Evolutionary conservation across 331 rosid genomes (phyloP), one percentile per base, ranked within the genome.

Genomic region (Malus hybrid): DNA sequence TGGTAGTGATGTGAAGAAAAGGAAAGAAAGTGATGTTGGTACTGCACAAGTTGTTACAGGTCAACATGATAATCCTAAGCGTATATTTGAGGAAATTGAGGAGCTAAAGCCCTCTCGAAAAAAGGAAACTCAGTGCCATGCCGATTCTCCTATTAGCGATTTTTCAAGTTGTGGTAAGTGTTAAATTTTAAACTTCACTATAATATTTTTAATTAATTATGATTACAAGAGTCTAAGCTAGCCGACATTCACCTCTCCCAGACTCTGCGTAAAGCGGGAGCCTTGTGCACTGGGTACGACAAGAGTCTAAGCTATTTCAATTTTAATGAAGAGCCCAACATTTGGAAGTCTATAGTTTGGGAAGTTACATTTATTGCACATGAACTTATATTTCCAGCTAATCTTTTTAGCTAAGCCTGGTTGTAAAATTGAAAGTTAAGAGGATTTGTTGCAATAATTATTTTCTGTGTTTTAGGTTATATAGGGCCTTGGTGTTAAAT

Each of bases 1-100:
- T 56, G 14, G 68, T 58, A 39, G 55, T 63, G 80, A 58, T 10
- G 30, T 15, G 8, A 44, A 76, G 16, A 34, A 68, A 26, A 68
- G 15, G 44, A 13, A 39, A 34, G 57, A 55, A 19, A 75, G 32
- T 36, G 79, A 10, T 26, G 58, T 13, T 28, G 68, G 5, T 58
- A 42, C n/a, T 62, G 28, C 48, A 77, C 55, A 69, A 70, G 50
- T 77, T 70, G 74, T 36, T 11, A 64, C 7, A 14, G 80, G 53
- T 26, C 63, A 58, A 30, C 3, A 11, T 28, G 6, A 10, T 68
- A 24, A 60, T 10, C 62, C 3, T 28, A 60, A 68, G 32, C 65
- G 5, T 9, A 22, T 28, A 10, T 30, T 22, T 6, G 63, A 16
- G 63, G 53, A 66, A 18, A 13, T 44, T 13, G 6, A 3, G 6